Percentiles rank a stretch among this genome's conserved stretches.
phyloP scores from a whole-genome alignment of 306 rosid species.

The Glycine soja region DNA sequence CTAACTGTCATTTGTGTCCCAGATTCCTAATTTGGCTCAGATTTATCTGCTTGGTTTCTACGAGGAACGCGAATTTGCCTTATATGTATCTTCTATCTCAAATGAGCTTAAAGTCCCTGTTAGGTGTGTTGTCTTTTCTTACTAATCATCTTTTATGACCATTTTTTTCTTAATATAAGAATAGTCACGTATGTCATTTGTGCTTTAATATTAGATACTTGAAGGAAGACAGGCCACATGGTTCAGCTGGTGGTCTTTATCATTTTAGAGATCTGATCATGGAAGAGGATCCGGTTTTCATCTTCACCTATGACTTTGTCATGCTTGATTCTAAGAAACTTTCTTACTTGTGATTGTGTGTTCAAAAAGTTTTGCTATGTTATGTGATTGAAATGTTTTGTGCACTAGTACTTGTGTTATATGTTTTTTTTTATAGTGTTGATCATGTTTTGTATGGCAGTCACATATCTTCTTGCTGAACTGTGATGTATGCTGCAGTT shows the following conservation, averaged over 20 bases:
- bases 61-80: constrained; percentile 91
- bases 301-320: constrained; percentile 44
- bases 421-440: constrained; percentile 40
- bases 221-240: constrained; percentile 95
- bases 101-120: constrained; percentile 91
- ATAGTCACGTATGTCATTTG: constrained; percentile 34
- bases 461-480: constrained; percentile 89
- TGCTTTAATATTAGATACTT: constrained; percentile 62
- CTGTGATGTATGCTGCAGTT: constrained; percentile 94
- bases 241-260: constrained; percentile 96
- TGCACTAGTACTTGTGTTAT: not conserved
- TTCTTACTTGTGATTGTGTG: constrained; percentile 7
- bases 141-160: not conserved
- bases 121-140: constrained; percentile 55
- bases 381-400: constrained; percentile 2
- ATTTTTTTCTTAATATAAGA: constrained; percentile 9
- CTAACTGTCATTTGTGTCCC: constrained; percentile 43
- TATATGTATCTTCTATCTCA: constrained; percentile 87
- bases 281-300: constrained; percentile 86
- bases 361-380: constrained; percentile 4
- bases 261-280: constrained; percentile 87
- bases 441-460: constrained; percentile 61
- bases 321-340: constrained; percentile 18
- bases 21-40: constrained; percentile 90
- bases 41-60: constrained; percentile 92